These are phyloP conservation scores for Colletotrichum australisinense DNA, from an alignment of 2,329 filamentous ascomycete genomes.

Conservation along the genomic window DNA sequence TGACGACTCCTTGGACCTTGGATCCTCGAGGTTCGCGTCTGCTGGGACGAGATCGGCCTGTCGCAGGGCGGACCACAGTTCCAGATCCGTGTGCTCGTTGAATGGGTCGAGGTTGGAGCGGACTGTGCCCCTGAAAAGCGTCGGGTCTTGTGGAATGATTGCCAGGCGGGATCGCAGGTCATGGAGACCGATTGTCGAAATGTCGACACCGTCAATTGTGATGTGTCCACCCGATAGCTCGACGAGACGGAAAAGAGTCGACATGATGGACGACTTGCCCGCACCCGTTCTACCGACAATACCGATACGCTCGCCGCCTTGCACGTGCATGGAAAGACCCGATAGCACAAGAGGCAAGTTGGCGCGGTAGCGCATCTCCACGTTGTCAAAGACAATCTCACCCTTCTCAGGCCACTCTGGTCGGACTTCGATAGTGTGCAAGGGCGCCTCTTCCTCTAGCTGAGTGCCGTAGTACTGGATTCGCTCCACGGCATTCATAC, in stretches of 20 bases:
- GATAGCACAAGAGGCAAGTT: conserved; percentile 79
- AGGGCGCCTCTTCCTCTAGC: conserved; percentile 89
- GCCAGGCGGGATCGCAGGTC: conserved; percentile 81
- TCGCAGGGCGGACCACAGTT: conserved; percentile 81
- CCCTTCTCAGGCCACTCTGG: conserved; percentile 87
- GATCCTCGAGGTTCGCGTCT: conserved; percentile 41
- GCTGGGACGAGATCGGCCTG: conserved; percentile 78
- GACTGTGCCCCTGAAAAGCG: conserved; percentile 84
- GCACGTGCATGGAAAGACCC: conserved; percentile 77
- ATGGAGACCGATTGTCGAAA: conserved; percentile 78
- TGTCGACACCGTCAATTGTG: conserved; percentile 75
- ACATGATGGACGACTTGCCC: conserved; percentile 88
- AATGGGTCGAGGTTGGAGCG: conserved; percentile 86
- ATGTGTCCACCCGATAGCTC: conserved; percentile 73
- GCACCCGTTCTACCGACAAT: conserved; percentile 86
- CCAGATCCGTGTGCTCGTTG: conserved; percentile 79
- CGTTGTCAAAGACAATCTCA: conserved; percentile 80
- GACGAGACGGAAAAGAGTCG: conserved; percentile 81
- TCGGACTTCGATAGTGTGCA: conserved; percentile 79
- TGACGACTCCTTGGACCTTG: conserved; percentile 47
- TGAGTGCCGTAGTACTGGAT: conserved; percentile 89
- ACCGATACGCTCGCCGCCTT: conserved; percentile 82
- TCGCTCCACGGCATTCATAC: conserved; percentile 96
- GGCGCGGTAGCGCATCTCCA: conserved; percentile 82
- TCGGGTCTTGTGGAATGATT: conserved; percentile 88